Evolutionary conservation across 495 filamentous ascomycete species (phyloP).

Genomic region (Annulohypoxylon moriforme): DNA sequence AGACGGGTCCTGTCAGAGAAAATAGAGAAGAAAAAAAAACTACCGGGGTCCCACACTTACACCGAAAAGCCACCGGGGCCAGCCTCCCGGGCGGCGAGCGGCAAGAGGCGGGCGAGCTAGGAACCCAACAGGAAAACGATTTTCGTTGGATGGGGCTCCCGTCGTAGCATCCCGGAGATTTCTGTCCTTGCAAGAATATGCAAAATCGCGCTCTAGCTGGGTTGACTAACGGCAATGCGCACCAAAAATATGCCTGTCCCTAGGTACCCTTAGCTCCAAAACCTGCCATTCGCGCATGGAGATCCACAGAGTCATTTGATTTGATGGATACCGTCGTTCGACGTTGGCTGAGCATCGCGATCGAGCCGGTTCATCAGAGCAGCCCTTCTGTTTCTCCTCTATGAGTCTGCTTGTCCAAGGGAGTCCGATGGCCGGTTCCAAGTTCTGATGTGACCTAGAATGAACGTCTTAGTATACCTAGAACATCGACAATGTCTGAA

Average conservation of each 20-base stretch:
- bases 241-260: not conserved
- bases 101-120: slow-evolving; percentile 14
- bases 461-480: slow-evolving; percentile 32
- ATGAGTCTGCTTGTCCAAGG: slow-evolving; percentile 34
- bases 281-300: not conserved
- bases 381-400: slow-evolving; percentile 2
- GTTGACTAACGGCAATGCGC: slow-evolving; percentile 5
- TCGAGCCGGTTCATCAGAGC: not conserved
- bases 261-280: not conserved
- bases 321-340: slow-evolving; percentile 21
- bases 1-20: slow-evolving; percentile 16
- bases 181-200: slow-evolving; percentile 5
- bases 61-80: slow-evolving; percentile 42
- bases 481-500: not conserved
- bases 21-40: not conserved
- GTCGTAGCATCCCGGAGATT: slow-evolving; percentile 22
- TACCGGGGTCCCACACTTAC: slow-evolving; percentile 42
- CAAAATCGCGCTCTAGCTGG: slow-evolving; percentile 24
- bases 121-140: slow-evolving; percentile 1
- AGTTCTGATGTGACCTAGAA: slow-evolving; percentile 83
- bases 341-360: slow-evolving; percentile 4
- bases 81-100: slow-evolving; percentile 28
- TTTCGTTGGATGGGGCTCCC: slow-evolving; percentile 15
- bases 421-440: slow-evolving; percentile 77
- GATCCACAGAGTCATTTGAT: slow-evolving; percentile 16